phyloP scores from a whole-genome alignment of 352 stramenopile genomes.

The Globisporangium camurandrum region DNA sequence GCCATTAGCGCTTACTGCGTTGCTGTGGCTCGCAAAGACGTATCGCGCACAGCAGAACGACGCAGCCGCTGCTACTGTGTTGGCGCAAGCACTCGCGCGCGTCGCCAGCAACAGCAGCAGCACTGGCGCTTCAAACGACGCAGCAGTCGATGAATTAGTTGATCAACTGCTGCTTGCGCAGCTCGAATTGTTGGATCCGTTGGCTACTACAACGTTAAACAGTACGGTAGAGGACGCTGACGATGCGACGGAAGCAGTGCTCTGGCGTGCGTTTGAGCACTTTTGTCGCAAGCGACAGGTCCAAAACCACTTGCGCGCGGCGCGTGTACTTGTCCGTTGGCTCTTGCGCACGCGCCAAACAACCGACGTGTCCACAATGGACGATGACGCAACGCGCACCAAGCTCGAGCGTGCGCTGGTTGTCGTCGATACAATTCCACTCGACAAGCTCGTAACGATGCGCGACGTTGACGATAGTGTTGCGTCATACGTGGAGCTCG shows the following conservation, averaged over 20 bases:
- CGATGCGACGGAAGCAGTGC: constrained; percentile 22
- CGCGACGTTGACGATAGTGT: constrained; percentile 22
- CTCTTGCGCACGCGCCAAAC: too few species aligned
- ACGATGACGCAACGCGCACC: constrained; percentile 11
- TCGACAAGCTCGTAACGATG: constrained; percentile 31
- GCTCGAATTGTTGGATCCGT: constrained; percentile 34
- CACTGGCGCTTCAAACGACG: not conserved
- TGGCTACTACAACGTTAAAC: constrained; percentile 9
- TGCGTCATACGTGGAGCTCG: constrained; percentile 24
- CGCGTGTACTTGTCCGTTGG: constrained; percentile 20
- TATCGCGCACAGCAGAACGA: constrained; percentile 25
- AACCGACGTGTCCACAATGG: not conserved
- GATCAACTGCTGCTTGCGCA: constrained; percentile 42
- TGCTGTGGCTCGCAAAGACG: constrained; percentile 47
- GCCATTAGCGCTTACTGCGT: constrained; percentile 30
- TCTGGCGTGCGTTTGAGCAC: constrained; percentile 33
- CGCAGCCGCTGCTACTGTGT: constrained; percentile 10
- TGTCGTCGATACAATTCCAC: constrained; percentile 28
- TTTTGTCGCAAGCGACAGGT: constrained; percentile 41
- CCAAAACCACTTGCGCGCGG: constrained; percentile 33
- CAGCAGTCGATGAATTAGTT: constrained; percentile 32
- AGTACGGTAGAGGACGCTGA: too few species aligned
- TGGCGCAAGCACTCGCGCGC: constrained; percentile 12
- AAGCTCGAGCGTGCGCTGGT: constrained; percentile 29
- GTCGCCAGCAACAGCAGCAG: constrained; percentile 16